Conservation (phyloP, 2,329 filamentous ascomycete genomes). For the Calonectria hongkongensis region DNA sequence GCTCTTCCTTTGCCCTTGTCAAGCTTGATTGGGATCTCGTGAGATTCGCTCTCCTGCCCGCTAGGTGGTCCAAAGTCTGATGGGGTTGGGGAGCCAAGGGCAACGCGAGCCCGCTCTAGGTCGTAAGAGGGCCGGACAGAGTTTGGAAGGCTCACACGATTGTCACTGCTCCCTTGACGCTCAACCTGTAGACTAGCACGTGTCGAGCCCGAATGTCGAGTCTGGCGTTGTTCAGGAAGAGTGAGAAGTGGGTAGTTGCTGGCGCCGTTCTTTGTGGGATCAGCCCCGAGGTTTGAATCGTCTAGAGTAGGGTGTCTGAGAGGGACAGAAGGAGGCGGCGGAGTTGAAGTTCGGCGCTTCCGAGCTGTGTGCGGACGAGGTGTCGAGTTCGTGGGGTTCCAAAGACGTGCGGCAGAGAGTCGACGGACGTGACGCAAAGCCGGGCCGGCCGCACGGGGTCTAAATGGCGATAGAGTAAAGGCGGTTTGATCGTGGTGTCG, state of each 20-base stretch:
- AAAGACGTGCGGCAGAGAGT: slow-evolving; percentile 71
- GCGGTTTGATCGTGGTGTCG: slow-evolving; percentile 42
- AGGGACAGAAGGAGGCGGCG: slow-evolving; percentile 71
- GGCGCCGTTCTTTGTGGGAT: slow-evolving; percentile 62
- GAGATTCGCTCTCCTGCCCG: slow-evolving; percentile 42
- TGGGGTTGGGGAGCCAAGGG: slow-evolving; percentile 53
- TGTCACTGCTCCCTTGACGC: slow-evolving; percentile 65
- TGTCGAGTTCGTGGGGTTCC: slow-evolving; percentile 78
- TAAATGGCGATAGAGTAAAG: slow-evolving; percentile 63
- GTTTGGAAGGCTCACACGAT: slow-evolving; percentile 71
- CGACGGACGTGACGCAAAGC: slow-evolving; percentile 60
- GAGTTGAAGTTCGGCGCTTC: slow-evolving; percentile 71
- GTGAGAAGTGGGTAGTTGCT: slow-evolving; percentile 72
- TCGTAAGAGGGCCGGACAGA: slow-evolving; percentile 74
- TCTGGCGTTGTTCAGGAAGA: slow-evolving; percentile 70
- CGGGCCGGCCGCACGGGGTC: slow-evolving; percentile 60
- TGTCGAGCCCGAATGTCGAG: slow-evolving; percentile 64
- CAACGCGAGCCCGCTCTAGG: slow-evolving; percentile 63
- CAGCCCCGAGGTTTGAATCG: slow-evolving; percentile 59
- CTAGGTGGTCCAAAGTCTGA: slow-evolving; percentile 44
- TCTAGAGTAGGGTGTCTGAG: slow-evolving; percentile 67
- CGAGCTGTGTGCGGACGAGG: slow-evolving; percentile 64
- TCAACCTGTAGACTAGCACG: slow-evolving; percentile 73
- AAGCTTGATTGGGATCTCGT: slow-evolving; percentile 50
- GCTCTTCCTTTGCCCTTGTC: slow-evolving; percentile 73